Evolutionary conservation across 805 yeast species (phyloP).

Genomic region (Metschnikowia anglica): DNA sequence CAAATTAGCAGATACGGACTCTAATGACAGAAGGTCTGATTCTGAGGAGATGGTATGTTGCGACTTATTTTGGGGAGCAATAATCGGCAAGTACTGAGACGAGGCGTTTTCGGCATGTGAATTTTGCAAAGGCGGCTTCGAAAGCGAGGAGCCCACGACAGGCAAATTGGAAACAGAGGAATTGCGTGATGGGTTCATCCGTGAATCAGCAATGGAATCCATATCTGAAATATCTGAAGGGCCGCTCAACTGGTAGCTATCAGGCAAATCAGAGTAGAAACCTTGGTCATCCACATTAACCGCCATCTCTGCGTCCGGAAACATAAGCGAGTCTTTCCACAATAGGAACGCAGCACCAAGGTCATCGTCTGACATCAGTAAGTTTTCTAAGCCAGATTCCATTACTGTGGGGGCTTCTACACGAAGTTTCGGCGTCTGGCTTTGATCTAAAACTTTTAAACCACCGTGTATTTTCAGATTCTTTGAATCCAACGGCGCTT

Average conservation of each 20-base stretch:
- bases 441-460: neutral
- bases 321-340: constrained; percentile 32
- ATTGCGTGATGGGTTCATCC: neutral
- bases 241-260: constrained; percentile 12
- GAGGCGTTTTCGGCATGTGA: constrained; percentile 1
- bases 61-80: neutral
- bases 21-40: constrained; percentile 18
- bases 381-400: constrained; percentile 9
- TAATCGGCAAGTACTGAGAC: constrained; percentile 8
- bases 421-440: constrained; percentile 1
- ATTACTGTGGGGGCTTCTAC: constrained; percentile 9
- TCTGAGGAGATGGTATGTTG: constrained; percentile 6
- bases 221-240: constrained; percentile 32
- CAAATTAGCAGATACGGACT: constrained; percentile 4
- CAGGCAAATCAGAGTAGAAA: constrained; percentile 32
- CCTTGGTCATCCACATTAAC: constrained; percentile 40
- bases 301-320: constrained; percentile 18
- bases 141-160: neutral
- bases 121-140: neutral
- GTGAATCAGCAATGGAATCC: constrained; percentile 25
- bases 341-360: constrained; percentile 16
- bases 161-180: constrained; percentile 4
- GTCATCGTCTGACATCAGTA: constrained; percentile 5
- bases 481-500: neutral
- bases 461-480: neutral